These are phyloP conservation scores for Phytophthora ohioensis DNA, from an alignment of 352 stramenopile species.

Conservation along the genomic window DNA sequence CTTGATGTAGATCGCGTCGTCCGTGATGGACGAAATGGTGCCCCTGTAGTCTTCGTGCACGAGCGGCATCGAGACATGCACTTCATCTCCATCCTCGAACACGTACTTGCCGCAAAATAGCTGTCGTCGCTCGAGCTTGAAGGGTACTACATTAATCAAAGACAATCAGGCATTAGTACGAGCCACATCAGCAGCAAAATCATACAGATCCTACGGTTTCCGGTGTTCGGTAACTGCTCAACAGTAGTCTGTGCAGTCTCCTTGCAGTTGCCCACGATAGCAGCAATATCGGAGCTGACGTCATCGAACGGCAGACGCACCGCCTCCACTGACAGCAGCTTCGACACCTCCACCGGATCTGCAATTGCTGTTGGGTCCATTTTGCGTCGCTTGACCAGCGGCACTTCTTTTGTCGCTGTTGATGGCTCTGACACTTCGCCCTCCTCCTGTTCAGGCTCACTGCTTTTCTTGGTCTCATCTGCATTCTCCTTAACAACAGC, in stretches of 20 bases:
- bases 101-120: constrained; percentile 77
- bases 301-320: constrained; percentile 66
- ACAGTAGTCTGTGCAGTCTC: constrained; percentile 35
- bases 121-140: constrained; percentile 62
- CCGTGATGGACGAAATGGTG: constrained; percentile 75
- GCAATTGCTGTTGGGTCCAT: constrained; percentile 28
- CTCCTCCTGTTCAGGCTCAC: constrained; percentile 33
- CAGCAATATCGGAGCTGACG: constrained; percentile 62
- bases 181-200: background rate
- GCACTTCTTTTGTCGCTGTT: constrained; percentile 11
- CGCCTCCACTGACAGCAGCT: constrained; percentile 48
- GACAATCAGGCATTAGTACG: constrained; percentile 12
- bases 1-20: constrained; percentile 80
- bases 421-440: constrained; percentile 36
- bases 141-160: constrained; percentile 42
- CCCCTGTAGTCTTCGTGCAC: constrained; percentile 81
- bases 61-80: constrained; percentile 69
- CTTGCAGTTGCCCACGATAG: constrained; percentile 56
- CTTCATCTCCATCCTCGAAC: constrained; percentile 85
- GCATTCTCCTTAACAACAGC: constrained; percentile 21
- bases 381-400: constrained; percentile 61
- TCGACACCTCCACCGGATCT: constrained; percentile 33
- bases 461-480: constrained; percentile 16
- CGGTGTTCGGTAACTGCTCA: constrained; percentile 33
- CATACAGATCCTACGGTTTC: constrained; percentile 40